Evolutionary conservation across 495 filamentous ascomycete genomes (phyloP).

Genomic region (Aspergillus leporis): DNA sequence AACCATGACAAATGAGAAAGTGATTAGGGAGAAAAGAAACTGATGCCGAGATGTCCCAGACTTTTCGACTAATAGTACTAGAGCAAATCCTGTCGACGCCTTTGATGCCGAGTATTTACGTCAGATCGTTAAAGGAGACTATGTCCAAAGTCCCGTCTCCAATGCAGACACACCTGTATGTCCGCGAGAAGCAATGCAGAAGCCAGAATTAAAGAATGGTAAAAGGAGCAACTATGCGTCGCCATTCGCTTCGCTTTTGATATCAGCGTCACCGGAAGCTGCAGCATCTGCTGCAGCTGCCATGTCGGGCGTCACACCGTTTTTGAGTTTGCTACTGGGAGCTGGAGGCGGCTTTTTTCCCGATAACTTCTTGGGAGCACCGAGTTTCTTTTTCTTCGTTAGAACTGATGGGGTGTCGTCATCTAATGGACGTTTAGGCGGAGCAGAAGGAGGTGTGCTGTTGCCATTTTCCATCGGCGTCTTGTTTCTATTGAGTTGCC

Average conservation of each 20-base stretch:
- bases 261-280: constrained; percentile 20
- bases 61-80: constrained; percentile 22
- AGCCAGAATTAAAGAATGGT: neutral
- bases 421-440: constrained; percentile 42
- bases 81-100: constrained; percentile 28
- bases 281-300: constrained; percentile 20
- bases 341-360: constrained; percentile 40
- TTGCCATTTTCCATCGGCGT: constrained; percentile 40
- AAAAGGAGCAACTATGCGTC: constrained; percentile 15
- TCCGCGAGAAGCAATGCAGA: constrained; percentile 9
- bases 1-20: constrained; percentile 11
- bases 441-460: constrained; percentile 38
- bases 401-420: constrained; percentile 38
- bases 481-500: constrained; percentile 61
- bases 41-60: constrained; percentile 24
- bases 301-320: constrained; percentile 30
- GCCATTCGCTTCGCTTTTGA: constrained; percentile 30
- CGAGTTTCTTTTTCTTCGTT: constrained; percentile 50
- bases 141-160: constrained; percentile 23
- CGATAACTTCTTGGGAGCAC: constrained; percentile 40
- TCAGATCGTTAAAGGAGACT: constrained; percentile 27
- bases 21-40: constrained; percentile 8
- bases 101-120: constrained; percentile 35
- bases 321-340: constrained; percentile 45
- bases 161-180: constrained; percentile 17